phyloP scores from a whole-genome alignment of 768 basidiomycete genomes.

The Tulasnella sp. region DNA sequence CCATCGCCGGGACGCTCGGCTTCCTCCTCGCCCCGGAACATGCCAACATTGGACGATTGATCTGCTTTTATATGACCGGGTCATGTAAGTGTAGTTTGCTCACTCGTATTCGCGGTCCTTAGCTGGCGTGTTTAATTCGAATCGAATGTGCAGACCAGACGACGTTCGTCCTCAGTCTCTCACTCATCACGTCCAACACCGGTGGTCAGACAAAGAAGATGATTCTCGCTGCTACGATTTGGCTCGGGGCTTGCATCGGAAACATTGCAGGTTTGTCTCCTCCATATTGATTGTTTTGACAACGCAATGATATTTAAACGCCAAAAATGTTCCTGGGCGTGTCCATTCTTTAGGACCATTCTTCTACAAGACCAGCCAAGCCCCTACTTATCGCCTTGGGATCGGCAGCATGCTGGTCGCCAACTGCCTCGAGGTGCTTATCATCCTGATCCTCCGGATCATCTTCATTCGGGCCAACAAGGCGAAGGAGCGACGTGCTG shows the following conservation, averaged over 20 bases:
- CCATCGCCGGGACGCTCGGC: slow-evolving; percentile 26
- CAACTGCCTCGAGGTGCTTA: slow-evolving; percentile 23
- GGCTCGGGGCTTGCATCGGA: slow-evolving; percentile 26
- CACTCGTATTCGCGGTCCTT: no score
- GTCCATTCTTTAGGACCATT: background rate
- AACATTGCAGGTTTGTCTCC: slow-evolving; percentile 23
- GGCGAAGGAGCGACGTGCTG: slow-evolving; percentile 19
- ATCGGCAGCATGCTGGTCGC: slow-evolving; percentile 26
- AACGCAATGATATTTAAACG: no score
- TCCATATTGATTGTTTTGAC: no score
- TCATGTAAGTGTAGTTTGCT: slow-evolving; percentile 18
- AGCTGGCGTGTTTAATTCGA: no score
- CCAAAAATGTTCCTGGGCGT: no score
- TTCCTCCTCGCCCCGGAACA: slow-evolving; percentile 27
- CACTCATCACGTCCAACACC: slow-evolving; percentile 32
- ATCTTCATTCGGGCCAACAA: slow-evolving; percentile 25
- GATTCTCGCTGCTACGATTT: slow-evolving; percentile 26
- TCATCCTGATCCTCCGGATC: slow-evolving; percentile 24
- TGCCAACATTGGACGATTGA: slow-evolving; percentile 25
- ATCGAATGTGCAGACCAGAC: slow-evolving; percentile 14
- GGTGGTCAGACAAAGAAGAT: slow-evolving; percentile 32
- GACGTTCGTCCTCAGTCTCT: slow-evolving; percentile 26
- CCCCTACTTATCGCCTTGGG: slow-evolving; percentile 26
- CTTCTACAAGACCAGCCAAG: slow-evolving; percentile 24
- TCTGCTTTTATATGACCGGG: slow-evolving; percentile 20